Percentiles rank a stretch among this genome's conserved stretches.
Conservation (phyloP, 495 filamentous ascomycete species). For the Lophium mytilinum region DNA sequence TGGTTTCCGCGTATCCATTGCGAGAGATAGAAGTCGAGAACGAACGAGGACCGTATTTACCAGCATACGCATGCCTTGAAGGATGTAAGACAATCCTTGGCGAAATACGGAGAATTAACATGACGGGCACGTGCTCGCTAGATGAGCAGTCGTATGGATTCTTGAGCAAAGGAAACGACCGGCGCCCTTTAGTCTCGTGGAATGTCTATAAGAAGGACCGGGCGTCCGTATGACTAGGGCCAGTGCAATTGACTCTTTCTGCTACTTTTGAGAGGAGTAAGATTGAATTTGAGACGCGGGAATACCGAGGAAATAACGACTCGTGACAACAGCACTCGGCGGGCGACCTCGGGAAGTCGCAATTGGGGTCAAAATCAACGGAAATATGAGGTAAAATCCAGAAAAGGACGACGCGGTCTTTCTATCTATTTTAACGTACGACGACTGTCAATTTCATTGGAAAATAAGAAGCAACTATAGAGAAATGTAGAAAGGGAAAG, state of each 20-base stretch:
- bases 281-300: neutral
- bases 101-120: neutral
- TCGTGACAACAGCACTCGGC: neutral
- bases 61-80: neutral
- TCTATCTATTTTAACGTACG: too few relatives aligned
- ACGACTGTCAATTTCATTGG: too few relatives aligned
- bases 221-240: neutral
- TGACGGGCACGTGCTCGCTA: neutral
- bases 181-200: too few relatives aligned
- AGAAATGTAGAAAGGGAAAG: too few relatives aligned
- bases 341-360: neutral
- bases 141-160: too few relatives aligned
- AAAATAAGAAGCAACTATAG: too few relatives aligned
- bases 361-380: too few relatives aligned
- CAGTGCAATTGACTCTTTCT: neutral
- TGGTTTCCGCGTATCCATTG: constrained; percentile 52
- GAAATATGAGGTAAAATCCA: too few relatives aligned
- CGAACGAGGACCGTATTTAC: neutral
- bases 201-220: neutral
- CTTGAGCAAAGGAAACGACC: too few relatives aligned
- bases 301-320: constrained; percentile 1
- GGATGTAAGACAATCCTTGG: neutral
- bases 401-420: too few relatives aligned
- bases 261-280: neutral
- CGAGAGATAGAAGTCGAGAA: constrained; percentile 36